Evolutionary conservation across 2,329 filamentous ascomycete genomes (phyloP).

Genomic region (Anthostomella pinea): DNA sequence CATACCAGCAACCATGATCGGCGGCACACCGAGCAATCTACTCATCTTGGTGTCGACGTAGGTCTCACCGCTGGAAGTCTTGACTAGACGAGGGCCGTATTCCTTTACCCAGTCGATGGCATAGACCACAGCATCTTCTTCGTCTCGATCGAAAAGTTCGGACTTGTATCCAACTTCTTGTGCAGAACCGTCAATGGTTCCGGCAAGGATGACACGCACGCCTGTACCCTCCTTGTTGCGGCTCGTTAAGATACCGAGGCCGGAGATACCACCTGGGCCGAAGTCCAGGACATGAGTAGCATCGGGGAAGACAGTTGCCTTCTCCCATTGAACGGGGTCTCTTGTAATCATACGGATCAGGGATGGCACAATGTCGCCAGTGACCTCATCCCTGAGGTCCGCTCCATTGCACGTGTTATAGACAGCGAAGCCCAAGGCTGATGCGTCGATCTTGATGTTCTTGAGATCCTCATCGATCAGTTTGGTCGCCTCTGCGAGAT

Average conservation of each 20-base stretch:
- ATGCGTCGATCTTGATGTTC: conserved; percentile 71
- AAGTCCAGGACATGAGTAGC: conserved; percentile 97
- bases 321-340: conserved; percentile 94
- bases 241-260: conserved; percentile 92
- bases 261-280: conserved; percentile 93
- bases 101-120: conserved; percentile 98
- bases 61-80: conserved; percentile 82
- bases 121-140: conserved; percentile 90
- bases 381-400: conserved; percentile 69
- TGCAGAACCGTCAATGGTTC: conserved; percentile 86
- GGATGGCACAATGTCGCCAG: conserved; percentile 78
- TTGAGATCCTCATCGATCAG: conserved; percentile 86
- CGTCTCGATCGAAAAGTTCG: conserved; percentile 94
- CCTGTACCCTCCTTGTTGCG: conserved; percentile 99
- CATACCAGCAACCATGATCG: conserved; percentile 91
- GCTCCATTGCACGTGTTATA: conserved; percentile 87
- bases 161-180: conserved; percentile 95
- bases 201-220: conserved; percentile 92
- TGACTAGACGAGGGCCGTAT: conserved; percentile 87
- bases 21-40: conserved; percentile 77
- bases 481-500: conserved; percentile 76
- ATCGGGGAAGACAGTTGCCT: conserved; percentile 82
- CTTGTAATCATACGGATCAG: conserved; percentile 91
- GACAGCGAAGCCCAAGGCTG: conserved; percentile 76
- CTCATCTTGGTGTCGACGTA: conserved; percentile 98